Evolutionary conservation across 345 rosid species (phyloP).

Genomic region (Euphorbia pulcherrima): DNA sequence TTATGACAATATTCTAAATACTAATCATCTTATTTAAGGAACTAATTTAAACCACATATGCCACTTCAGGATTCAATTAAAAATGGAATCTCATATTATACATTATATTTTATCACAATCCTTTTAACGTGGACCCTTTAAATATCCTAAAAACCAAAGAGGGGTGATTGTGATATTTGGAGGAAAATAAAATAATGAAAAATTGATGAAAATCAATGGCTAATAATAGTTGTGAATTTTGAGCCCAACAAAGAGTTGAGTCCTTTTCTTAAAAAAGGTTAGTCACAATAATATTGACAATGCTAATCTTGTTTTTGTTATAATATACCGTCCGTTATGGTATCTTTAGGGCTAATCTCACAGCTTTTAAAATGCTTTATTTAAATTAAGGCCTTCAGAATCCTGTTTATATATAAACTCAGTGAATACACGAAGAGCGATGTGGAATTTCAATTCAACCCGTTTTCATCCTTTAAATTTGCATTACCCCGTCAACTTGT

Average conservation of each 20-base stretch:
- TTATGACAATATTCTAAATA: background rate
- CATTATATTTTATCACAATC: background rate
- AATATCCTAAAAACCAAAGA: background rate
- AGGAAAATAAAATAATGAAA: background rate
- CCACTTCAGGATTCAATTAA: background rate
- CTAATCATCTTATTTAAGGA: no score
- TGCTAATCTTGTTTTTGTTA: background rate
- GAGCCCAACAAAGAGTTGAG: conserved; percentile 15
- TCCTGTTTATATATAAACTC: no score
- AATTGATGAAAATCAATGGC: conserved; percentile 16
- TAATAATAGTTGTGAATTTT: background rate
- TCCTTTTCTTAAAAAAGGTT: conserved; percentile 29
- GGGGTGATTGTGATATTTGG: background rate
- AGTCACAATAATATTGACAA: conserved; percentile 6
- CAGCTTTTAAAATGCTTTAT: no score
- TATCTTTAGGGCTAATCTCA: no score
- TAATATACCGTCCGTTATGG: no score
- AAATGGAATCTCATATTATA: background rate
- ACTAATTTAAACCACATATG: background rate
- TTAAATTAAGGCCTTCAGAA: no score
- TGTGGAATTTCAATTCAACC: no score
- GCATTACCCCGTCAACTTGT: background rate
- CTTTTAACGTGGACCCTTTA: conserved; percentile 4
- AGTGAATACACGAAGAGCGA: no score
- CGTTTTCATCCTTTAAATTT: background rate